Conservation (phyloP, 1,139 yeast genomes). For the Candida gigantensis region DNA sequence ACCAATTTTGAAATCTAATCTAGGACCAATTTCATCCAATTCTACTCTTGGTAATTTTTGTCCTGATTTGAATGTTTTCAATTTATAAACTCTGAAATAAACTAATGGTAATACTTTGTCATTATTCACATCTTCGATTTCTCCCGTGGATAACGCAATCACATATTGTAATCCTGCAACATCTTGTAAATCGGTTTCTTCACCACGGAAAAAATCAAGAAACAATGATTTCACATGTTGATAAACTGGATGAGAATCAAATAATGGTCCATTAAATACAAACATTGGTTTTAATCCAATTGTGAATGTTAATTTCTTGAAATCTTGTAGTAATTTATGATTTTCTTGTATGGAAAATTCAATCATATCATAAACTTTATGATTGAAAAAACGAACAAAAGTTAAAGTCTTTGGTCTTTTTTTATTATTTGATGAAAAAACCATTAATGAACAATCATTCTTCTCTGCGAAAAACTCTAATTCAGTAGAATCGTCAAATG, state of each 20-base stretch:
- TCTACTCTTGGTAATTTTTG: slow-evolving; percentile 94
- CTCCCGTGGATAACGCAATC: slow-evolving; percentile 77
- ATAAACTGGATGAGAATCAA: slow-evolving; percentile 85
- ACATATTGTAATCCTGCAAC: slow-evolving; percentile 94
- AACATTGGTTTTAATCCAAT: slow-evolving; percentile 95
- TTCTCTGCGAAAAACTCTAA: slow-evolving; percentile 93
- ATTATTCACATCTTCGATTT: slow-evolving; percentile 36
- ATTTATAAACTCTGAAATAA: slow-evolving; percentile 85
- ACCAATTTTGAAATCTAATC: slow-evolving; percentile 90
- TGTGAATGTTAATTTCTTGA: slow-evolving; percentile 76
- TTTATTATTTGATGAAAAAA: slow-evolving; percentile 80
- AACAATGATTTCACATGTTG: slow-evolving; percentile 85
- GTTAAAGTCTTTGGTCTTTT: slow-evolving; percentile 92
- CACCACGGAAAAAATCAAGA: slow-evolving; percentile 90
- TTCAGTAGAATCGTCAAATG: slow-evolving; percentile 88
- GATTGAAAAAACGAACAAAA: slow-evolving; percentile 86
- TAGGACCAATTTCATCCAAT: slow-evolving; percentile 93
- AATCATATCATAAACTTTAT: slow-evolving; percentile 89
- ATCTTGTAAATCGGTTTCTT: slow-evolving; percentile 79
- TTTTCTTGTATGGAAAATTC: slow-evolving; percentile 76
- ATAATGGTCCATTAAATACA: slow-evolving; percentile 87
- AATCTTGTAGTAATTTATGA: slow-evolving; percentile 74
- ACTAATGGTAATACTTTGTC: slow-evolving; percentile 62
- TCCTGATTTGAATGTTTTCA: slow-evolving; percentile 78
- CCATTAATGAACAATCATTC: slow-evolving; percentile 85